A percentile compares a stretch with the other conserved stretches of the same genome.
Evolutionary conservation across 805 yeast genomes (phyloP).

Genomic region (Candida nonsorbophila): DNA sequence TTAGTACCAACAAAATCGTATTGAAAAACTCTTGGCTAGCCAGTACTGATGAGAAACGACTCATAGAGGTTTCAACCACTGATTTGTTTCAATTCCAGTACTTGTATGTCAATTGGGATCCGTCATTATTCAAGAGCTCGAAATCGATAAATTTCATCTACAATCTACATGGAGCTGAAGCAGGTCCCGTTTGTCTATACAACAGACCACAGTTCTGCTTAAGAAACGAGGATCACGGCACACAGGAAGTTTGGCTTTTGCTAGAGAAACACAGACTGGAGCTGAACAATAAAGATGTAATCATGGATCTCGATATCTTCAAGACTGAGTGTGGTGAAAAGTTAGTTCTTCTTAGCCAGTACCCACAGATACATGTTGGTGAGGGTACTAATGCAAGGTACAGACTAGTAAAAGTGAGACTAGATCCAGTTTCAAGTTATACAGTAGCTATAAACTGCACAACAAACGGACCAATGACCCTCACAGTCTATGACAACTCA

Average conservation of each 20-base stretch:
- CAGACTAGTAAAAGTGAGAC: constrained; percentile 23
- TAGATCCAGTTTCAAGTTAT: constrained; percentile 17
- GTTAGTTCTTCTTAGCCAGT: constrained; percentile 21
- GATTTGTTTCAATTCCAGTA: constrained; percentile 35
- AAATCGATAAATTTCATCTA: constrained; percentile 21
- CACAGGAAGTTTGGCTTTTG: constrained; percentile 40
- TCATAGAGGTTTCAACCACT: constrained; percentile 9
- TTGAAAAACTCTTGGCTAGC: constrained; percentile 36
- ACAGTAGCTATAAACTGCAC: constrained; percentile 19
- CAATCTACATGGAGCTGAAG: background rate
- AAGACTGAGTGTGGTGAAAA: constrained; percentile 25
- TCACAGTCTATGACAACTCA: constrained; percentile 22
- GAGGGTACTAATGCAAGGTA: constrained; percentile 34
- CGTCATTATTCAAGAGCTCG: constrained; percentile 18
- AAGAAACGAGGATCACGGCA: constrained; percentile 18
- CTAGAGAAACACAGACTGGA: constrained; percentile 27
- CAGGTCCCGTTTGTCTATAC: constrained; percentile 7
- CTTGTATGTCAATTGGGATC: constrained; percentile 67
- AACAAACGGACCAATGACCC: constrained; percentile 20
- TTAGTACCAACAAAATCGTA: constrained; percentile 8
- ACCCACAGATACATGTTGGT: constrained; percentile 10
- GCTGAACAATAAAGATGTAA: constrained; percentile 4
- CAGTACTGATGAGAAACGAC: constrained; percentile 10
- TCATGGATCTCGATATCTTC: constrained; percentile 11
- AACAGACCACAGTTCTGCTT: constrained; percentile 43